A percentile compares a stretch with the other conserved stretches of the same genome.
Conservation (phyloP, 129 eudicot species). For the Kitagawia praeruptora region DNA sequence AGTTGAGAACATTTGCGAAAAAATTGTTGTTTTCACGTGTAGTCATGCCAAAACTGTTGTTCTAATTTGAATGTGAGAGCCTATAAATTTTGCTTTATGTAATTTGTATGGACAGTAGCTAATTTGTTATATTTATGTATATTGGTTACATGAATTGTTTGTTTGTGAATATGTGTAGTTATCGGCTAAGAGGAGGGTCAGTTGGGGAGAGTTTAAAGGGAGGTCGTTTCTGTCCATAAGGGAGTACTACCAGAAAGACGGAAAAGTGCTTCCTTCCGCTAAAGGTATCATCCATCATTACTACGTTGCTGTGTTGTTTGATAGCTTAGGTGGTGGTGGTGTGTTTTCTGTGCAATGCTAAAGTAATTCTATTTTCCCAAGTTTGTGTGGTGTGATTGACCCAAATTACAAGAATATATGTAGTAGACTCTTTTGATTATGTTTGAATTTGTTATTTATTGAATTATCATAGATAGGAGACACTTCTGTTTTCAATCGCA, state of each 20-base stretch:
- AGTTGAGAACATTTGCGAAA: not conserved
- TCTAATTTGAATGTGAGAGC: not conserved
- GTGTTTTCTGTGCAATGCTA: not conserved
- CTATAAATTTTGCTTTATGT: not conserved
- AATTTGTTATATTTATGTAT: not conserved
- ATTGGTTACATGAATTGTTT: not conserved
- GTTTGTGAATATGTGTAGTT: conserved; percentile 35
- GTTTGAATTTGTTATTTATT: not conserved
- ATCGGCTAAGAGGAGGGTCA: conserved; percentile 76
- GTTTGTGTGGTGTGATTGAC: not conserved
- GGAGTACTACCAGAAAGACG: conserved; percentile 76
- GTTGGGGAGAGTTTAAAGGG: conserved; percentile 70
- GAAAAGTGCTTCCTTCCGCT: conserved; percentile 76
- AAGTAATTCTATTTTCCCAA: not conserved
- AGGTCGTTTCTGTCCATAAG: conserved; percentile 77
- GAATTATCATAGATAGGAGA: not conserved
- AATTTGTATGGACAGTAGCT: not conserved
- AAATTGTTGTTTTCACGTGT: not conserved
- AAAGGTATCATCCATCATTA: conserved; percentile 49
- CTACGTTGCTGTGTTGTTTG: not conserved
- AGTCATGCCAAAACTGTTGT: not conserved
- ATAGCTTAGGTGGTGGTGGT: not conserved
- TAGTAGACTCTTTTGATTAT: too few relatives aligned
- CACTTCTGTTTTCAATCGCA: not conserved
- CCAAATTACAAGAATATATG: not conserved